phyloP scores from a whole-genome alignment of 768 basidiomycete genomes.

The Russula ochroleuca region DNA sequence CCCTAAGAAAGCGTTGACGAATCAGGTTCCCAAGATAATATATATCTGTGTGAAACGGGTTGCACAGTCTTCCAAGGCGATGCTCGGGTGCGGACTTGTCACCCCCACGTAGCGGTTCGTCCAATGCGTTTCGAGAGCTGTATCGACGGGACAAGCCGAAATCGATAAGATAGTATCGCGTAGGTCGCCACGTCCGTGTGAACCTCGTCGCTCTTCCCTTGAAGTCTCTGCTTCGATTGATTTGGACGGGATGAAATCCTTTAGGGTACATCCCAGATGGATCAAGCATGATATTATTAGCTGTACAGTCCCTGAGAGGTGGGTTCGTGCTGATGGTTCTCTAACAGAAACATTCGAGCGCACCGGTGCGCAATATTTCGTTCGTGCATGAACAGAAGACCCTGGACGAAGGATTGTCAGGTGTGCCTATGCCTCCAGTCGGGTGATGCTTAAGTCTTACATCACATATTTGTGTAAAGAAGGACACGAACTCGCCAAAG shows the following conservation, averaged over 20 bases:
- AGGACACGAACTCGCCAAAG: constrained; percentile 24
- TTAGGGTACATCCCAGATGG: constrained; percentile 30
- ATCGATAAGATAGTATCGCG: constrained; percentile 38
- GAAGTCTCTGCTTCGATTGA: constrained; percentile 27
- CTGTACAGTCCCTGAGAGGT: constrained; percentile 18
- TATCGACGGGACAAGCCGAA: constrained; percentile 38
- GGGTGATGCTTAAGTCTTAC: constrained; percentile 1
- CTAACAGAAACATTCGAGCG: constrained; percentile 21
- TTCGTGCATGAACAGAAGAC: constrained; percentile 30
- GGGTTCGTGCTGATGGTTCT: background rate
- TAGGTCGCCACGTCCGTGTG: constrained; percentile 33
- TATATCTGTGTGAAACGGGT: constrained; percentile 38
- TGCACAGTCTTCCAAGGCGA: constrained; percentile 18
- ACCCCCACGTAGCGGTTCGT: constrained; percentile 37
- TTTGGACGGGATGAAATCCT: constrained; percentile 30
- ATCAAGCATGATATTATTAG: constrained; percentile 33
- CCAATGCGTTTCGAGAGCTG: constrained; percentile 31
- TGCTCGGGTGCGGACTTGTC: constrained; percentile 41
- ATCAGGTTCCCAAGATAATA: constrained; percentile 37
- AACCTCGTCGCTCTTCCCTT: constrained; percentile 29
- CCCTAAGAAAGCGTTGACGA: constrained; percentile 31
- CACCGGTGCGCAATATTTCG: constrained; percentile 33
- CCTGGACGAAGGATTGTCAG: constrained; percentile 18
- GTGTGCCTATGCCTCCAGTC: background rate
- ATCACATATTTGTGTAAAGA: constrained; percentile 21